Base-by-base conservation (phyloP, 352 stramenopile genomes). In the Phytophthora cajani region DNA sequence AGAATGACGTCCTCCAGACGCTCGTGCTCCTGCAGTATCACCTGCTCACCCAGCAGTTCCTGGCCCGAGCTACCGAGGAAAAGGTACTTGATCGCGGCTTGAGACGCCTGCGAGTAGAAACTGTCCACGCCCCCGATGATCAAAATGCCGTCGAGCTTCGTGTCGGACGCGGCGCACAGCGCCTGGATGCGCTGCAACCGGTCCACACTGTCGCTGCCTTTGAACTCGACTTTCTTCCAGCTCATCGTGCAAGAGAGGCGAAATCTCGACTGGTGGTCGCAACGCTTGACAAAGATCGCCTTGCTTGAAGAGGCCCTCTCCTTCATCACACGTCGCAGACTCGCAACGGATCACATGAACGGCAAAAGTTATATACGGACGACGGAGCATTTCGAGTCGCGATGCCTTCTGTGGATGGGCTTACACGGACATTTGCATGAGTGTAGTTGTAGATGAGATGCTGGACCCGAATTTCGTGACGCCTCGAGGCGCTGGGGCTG, bases 1-100 rank as follows among this genome's bases (percentile, higher is more conserved):
- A 94, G 33, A 27, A 94, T 73, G 10, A 92, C 69, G 23, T 92
- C 84, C 61, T 94, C 87, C 1, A 94, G 74, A 0, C 77, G 73
- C 53, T 94, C 87, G 56, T 89, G 67, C 19, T 86, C 66, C 42
- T 91, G 81, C 7, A 79, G 75, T 54, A 94, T 88, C 25, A 94
- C 84, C 53, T 94, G 87, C n/a, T 85, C 76, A 10, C 87, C 87
- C 0, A 93, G 74, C 1, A 94, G 71, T 60, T 94, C 87, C 53
- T 93, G 87, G 2, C 87, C 87, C 0, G 84, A 90, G 32, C 57
- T 82, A 0, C 85, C 87, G 0, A 94, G 71, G 33, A 94, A 92
- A 12, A 94, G 61, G 65, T 92, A 93, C 72, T 94, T 93, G 46
- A 94, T 65, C 27, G 79, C 76, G 2, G 85, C 87, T 60, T 92